Base-by-base conservation (phyloP, 495 filamentous ascomycete species). In the Physcia stellaris region DNA sequence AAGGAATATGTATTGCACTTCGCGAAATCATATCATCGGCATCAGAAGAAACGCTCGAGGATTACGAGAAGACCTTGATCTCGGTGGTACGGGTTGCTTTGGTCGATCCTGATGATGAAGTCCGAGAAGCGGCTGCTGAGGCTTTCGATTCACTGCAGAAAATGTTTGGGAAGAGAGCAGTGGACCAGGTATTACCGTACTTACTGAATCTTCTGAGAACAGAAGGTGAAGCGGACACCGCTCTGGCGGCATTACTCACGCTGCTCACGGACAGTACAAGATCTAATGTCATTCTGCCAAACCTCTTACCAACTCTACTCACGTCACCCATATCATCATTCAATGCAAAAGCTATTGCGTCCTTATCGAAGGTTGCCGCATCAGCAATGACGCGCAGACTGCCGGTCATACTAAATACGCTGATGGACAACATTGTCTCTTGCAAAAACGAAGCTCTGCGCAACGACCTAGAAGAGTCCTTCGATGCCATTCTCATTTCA, bases 1-100 rank as follows among this genome's bases (percentile, higher is more conserved):
- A 98, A 64, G 90, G 90, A 54, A 96, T 98, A 42, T 96, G 90
- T 54, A 87, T 96, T 52, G 90, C 90, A 17, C 66, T 98, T 43
- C 81, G 82, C 40, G 90, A 96, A 57, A 75, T 98, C 33, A 93
- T 95, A 42, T 69, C 78, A 23, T 88, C 92, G n/a, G 84, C 92
- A 15, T 85, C 87, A 23, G 70, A 76, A 4, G 90, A 96, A 31
- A 75, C 82, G 18, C 69, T 98, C 20, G 86, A 94, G 55, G 88
- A 94, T 41, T 87, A 90, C 53, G 90, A 98, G 57, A 87, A 86
- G 65, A 85, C 83, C 3, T 71, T 98, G 24, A 93, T 96, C 41
- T 86, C 85, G 9, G 86, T 94, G 31, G 83, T 98, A 20, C 81
- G 90, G 4, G 87, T 86, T 23, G 92, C 90, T 32, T 70, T 98